Conservation (phyloP, 2,329 filamentous ascomycete genomes). For the Beauveria pseudobassiana region DNA sequence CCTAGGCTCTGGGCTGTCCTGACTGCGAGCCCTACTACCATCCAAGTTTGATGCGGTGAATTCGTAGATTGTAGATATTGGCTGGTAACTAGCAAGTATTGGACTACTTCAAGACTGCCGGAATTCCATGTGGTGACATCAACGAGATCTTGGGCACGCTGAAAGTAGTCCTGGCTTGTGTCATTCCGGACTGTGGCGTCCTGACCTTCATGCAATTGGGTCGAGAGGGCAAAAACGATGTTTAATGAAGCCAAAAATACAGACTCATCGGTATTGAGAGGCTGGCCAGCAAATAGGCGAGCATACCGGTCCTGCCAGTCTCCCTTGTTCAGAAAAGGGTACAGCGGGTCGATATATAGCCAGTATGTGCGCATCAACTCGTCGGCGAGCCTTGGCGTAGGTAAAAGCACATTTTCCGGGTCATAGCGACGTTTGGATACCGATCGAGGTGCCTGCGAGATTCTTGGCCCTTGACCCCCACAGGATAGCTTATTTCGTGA, state of each 20-base stretch:
- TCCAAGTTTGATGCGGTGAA: slow-evolving; percentile 41
- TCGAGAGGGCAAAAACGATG: slow-evolving; percentile 37
- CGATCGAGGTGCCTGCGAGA: neutral
- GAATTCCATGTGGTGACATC: slow-evolving; percentile 35
- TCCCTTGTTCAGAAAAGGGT: slow-evolving; percentile 35
- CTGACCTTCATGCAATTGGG: slow-evolving; percentile 35
- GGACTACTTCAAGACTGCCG: slow-evolving; percentile 35
- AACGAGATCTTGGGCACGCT: slow-evolving; percentile 33
- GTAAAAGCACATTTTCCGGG: slow-evolving; percentile 31
- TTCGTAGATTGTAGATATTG: slow-evolving; percentile 43
- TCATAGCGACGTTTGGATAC: slow-evolving; percentile 9
- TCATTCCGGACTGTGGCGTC: slow-evolving; percentile 30
- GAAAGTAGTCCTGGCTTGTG: slow-evolving; percentile 33
- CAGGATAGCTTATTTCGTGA: neutral
- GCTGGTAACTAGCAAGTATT: slow-evolving; percentile 38
- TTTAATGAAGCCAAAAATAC: slow-evolving; percentile 38
- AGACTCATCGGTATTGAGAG: slow-evolving; percentile 30
- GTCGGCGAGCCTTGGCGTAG: slow-evolving; percentile 37
- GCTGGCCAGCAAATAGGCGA: slow-evolving; percentile 31
- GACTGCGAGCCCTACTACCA: slow-evolving; percentile 37
- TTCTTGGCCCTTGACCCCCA: neutral
- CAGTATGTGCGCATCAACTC: slow-evolving; percentile 38
- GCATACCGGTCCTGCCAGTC: slow-evolving; percentile 31
- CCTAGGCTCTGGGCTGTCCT: slow-evolving; percentile 40
- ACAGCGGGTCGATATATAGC: slow-evolving; percentile 37